Conservation (phyloP, 2,329 filamentous ascomycete species). For the Microcyclospora pomicola region DNA sequence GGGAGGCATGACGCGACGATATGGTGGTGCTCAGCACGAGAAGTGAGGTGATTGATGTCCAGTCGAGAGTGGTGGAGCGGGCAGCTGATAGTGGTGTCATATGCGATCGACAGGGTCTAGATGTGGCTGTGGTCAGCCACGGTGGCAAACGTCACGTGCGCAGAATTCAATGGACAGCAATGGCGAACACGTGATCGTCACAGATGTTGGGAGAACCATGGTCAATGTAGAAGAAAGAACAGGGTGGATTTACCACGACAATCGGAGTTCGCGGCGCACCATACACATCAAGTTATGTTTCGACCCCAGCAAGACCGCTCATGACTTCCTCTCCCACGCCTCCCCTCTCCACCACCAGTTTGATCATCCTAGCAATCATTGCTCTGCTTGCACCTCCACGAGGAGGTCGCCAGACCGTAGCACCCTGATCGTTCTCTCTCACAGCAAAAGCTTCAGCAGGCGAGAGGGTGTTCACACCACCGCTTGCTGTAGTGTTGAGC, state of each 20-base stretch:
- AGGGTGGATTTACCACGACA: too few species aligned
- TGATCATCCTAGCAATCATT: slow-evolving; percentile 60
- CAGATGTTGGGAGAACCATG: too few species aligned
- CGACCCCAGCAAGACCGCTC: slow-evolving; percentile 63
- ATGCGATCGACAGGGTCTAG: too few species aligned
- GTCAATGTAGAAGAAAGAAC: too few species aligned
- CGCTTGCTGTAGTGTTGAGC: slow-evolving; percentile 29
- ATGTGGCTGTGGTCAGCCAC: too few species aligned
- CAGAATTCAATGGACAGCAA: too few species aligned
- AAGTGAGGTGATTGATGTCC: too few species aligned
- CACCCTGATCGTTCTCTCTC: slow-evolving; percentile 36
- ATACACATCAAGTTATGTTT: slow-evolving; percentile 25
- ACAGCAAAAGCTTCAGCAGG: slow-evolving; percentile 28
- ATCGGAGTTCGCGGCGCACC: too few species aligned
- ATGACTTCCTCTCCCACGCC: slow-evolving; percentile 80
- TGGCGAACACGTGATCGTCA: too few species aligned
- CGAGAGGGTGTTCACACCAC: slow-evolving; percentile 23
- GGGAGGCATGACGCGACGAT: slow-evolving; percentile 21
- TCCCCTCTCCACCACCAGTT: slow-evolving; percentile 59
- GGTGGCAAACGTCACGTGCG: too few species aligned
- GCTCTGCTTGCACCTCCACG: slow-evolving; percentile 67
- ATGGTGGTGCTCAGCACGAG: slow-evolving; percentile 6
- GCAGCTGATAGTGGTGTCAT: too few species aligned
- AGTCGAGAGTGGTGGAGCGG: too few species aligned
- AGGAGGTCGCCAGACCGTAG: slow-evolving; percentile 69